Conservation (phyloP, 768 basidiomycete species). For the Podaxis rugospora region DNA sequence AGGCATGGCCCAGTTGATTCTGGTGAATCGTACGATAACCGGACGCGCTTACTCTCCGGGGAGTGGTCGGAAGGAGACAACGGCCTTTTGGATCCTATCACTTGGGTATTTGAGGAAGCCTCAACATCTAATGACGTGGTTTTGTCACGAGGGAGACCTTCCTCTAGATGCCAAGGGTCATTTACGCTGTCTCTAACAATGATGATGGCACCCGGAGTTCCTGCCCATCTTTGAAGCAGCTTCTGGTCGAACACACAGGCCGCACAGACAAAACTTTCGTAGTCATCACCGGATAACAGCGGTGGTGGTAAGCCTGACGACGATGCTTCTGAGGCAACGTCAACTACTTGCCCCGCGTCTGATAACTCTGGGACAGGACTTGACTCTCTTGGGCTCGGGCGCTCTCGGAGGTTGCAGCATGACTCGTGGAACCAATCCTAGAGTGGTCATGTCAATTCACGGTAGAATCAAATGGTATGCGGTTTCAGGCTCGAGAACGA, state of each 20-base stretch:
- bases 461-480: neutral
- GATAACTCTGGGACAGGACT: slow-evolving; percentile 25
- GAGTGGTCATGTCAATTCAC: neutral
- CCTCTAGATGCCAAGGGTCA: slow-evolving; percentile 43
- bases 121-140: neutral
- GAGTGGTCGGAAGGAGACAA: slow-evolving; percentile 33
- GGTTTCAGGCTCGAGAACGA: slow-evolving; percentile 21
- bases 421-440: slow-evolving; percentile 94
- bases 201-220: slow-evolving; percentile 64
- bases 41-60: slow-evolving; percentile 33
- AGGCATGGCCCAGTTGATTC: slow-evolving; percentile 37
- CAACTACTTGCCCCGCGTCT: slow-evolving; percentile 26
- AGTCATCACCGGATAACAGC: slow-evolving; percentile 61
- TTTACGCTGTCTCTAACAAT: slow-evolving; percentile 47
- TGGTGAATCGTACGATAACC: slow-evolving; percentile 19
- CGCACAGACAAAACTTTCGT: slow-evolving; percentile 74
- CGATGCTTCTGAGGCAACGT: slow-evolving; percentile 57
- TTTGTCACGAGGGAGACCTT: neutral
- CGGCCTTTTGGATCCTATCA: slow-evolving; percentile 46
- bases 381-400: slow-evolving; percentile 10
- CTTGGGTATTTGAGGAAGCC: slow-evolving; percentile 21
- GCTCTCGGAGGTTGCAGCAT: slow-evolving; percentile 74
- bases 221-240: slow-evolving; percentile 58
- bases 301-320: slow-evolving; percentile 65
- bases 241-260: slow-evolving; percentile 56